A percentile compares a stretch with the other conserved stretches of the same genome.
Conservation (phyloP, 495 filamentous ascomycete genomes). For the Penicillium antarcticum region DNA sequence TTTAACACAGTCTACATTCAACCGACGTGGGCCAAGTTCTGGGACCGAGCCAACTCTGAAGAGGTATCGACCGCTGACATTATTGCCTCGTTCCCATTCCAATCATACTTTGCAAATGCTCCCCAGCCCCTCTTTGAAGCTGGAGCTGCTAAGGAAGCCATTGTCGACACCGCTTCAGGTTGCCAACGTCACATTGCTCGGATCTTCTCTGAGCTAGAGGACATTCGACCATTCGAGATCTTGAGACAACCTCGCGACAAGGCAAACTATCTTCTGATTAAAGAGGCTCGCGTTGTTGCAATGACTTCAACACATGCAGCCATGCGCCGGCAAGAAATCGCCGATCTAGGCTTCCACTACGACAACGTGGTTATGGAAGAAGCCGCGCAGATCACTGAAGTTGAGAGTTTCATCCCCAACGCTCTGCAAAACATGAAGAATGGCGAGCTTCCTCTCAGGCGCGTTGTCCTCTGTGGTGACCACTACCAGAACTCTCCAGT, state of each 20-base stretch:
- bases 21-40: slow-evolving; percentile 85
- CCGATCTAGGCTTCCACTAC: slow-evolving; percentile 88
- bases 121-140: slow-evolving; percentile 80
- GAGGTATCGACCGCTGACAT: slow-evolving; percentile 58
- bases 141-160: slow-evolving; percentile 57
- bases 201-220: slow-evolving; percentile 89
- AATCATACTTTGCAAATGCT: slow-evolving; percentile 81
- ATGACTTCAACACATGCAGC: slow-evolving; percentile 99
- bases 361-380: slow-evolving; percentile 99
- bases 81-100: slow-evolving; percentile 81
- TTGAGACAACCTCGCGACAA: slow-evolving; percentile 82
- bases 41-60: slow-evolving; percentile 52
- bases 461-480: slow-evolving; percentile 90
- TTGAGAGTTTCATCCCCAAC: slow-evolving; percentile 93
- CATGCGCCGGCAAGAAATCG: slow-evolving; percentile 93
- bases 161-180: slow-evolving; percentile 75
- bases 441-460: slow-evolving; percentile 72
- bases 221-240: slow-evolving; percentile 94
- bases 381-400: slow-evolving; percentile 95
- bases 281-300: slow-evolving; percentile 92
- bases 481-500: slow-evolving; percentile 96
- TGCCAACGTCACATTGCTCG: slow-evolving; percentile 89
- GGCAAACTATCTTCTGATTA: slow-evolving; percentile 91
- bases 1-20: slow-evolving; percentile 90
- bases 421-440: slow-evolving; percentile 77